Conservation (phyloP, 257 asterid genomes). For the Primulina eburnea region DNA sequence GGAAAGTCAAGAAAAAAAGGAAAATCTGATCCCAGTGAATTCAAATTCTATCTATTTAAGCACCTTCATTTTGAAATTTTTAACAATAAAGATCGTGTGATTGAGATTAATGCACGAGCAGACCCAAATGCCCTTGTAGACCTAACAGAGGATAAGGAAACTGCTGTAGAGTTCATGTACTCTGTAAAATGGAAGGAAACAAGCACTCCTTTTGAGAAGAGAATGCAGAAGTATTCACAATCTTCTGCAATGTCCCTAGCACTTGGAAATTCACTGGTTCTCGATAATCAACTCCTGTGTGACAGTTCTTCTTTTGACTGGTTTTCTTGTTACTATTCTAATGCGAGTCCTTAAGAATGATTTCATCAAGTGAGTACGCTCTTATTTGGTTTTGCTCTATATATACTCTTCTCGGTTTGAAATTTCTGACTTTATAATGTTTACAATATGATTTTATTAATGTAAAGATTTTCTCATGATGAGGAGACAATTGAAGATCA, state of each 20-base stretch:
- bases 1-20: slow-evolving; percentile 51
- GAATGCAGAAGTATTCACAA: slow-evolving; percentile 57
- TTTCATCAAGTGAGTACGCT: slow-evolving; percentile 42
- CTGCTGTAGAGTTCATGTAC: slow-evolving; percentile 47
- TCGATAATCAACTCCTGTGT: slow-evolving; percentile 62
- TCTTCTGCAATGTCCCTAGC: slow-evolving; percentile 53
- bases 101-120: slow-evolving; percentile 52
- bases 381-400: background rate
- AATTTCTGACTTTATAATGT: background rate
- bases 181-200: slow-evolving; percentile 60
- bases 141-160: slow-evolving; percentile 46
- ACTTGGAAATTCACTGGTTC: slow-evolving; percentile 61
- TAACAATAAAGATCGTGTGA: slow-evolving; percentile 42
- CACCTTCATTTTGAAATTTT: slow-evolving; percentile 47
- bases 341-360: slow-evolving; percentile 64
- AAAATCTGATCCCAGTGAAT: slow-evolving; percentile 45
- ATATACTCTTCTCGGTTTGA: background rate
- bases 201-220: slow-evolving; percentile 45
- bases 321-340: slow-evolving; percentile 54
- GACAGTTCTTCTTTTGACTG: slow-evolving; percentile 60
- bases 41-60: slow-evolving; percentile 43
- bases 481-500: slow-evolving; percentile 60
- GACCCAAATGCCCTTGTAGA: slow-evolving; percentile 50
- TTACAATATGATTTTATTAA: background rate
- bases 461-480: slow-evolving; percentile 46